Percentiles rank a stretch among this genome's conserved stretches.
Conservation (phyloP, 1,139 yeast genomes). For the Hansenula lynferdii region DNA sequence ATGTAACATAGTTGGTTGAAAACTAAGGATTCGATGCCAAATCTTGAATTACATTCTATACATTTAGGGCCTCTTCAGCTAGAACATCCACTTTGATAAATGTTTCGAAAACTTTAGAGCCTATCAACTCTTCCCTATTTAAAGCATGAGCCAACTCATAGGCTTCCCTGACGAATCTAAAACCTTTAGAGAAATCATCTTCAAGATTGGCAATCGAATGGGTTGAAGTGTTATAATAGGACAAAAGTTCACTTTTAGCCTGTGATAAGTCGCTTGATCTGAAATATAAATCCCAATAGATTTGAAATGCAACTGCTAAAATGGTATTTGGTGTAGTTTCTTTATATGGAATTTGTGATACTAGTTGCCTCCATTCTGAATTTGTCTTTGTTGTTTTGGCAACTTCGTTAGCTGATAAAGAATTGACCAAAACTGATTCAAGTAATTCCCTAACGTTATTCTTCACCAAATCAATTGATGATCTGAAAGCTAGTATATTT, state of each 20-base stretch:
- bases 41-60: too few species aligned
- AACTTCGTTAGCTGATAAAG: conserved; percentile 50
- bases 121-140: conserved; percentile 27
- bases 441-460: conserved; percentile 48
- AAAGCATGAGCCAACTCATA: conserved; percentile 35
- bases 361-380: conserved; percentile 54
- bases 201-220: conserved; percentile 25
- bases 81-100: conserved; percentile 37
- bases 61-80: conserved; percentile 1
- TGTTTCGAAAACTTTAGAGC: conserved; percentile 29
- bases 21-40: too few species aligned
- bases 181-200: conserved; percentile 37
- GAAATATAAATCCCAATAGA: conserved; percentile 11
- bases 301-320: conserved; percentile 13
- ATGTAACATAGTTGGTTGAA: too few species aligned
- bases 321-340: conserved; percentile 15
- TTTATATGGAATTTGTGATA: conserved; percentile 58
- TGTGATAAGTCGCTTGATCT: conserved; percentile 3
- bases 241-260: conserved; percentile 6
- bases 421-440: conserved; percentile 49
- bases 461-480: conserved; percentile 54
- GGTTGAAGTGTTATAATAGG: too few species aligned
- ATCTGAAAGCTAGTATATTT: conserved; percentile 58
- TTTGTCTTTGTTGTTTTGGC: conserved; percentile 37
- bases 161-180: conserved; percentile 38